Evolutionary conservation across 1,284 basidiomycete genomes (phyloP), one percentile per base, ranked within the genome.

Genomic region (Irpex sp.): DNA sequence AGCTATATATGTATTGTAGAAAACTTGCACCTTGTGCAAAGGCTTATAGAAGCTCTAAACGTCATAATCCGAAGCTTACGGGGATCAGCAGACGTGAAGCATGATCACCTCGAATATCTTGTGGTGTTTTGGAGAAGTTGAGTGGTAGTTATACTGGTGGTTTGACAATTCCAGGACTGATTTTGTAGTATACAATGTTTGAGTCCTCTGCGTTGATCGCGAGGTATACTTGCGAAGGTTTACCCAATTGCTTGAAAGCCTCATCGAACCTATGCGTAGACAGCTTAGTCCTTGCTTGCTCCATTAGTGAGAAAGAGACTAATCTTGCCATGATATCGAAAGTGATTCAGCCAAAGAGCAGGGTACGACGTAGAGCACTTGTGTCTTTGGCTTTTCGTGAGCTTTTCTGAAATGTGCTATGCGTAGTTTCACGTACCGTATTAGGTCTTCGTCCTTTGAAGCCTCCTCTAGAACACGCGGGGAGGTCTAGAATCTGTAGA

Each of bases 121-220:
- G n/a, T n/a, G n/a, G n/a, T n/a, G n/a, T n/a, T n/a, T n/a, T n/a
- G n/a, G n/a, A n/a, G n/a, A n/a, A 15, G 2, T 7, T 31, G 21
- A 37, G 2, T 40, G 17, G 38, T 31, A 58, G 51, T 67, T 62
- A 91, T 58, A 89, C 75, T 19, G 83, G 78, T 13, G 91, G 91
- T 69, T 92, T 93, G 63, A 86, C 82, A 19, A 93, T 89, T 62
- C 90, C 91, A 51, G 79, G 78, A 65, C 86, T 89, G 63, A 93
- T 79, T 68, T 90, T 91, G 74, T 93, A 93, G 74, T 93, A 93
- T 55, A 93, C 91, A 57, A 89, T 86, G 1, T 91, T 92, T 4
- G 90, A 87, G 69, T 93, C 91, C 60, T 90, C 85, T 0, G 87
- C 82, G 38, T 85, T 86, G 63, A 93, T 88, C 1, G 87, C 91